A percentile compares a stretch with the other conserved stretches of the same genome.
These are phyloP conservation scores for Diplodia intermedia DNA, from an alignment of 2,329 filamentous ascomycete genomes.

Conservation along the genomic window DNA sequence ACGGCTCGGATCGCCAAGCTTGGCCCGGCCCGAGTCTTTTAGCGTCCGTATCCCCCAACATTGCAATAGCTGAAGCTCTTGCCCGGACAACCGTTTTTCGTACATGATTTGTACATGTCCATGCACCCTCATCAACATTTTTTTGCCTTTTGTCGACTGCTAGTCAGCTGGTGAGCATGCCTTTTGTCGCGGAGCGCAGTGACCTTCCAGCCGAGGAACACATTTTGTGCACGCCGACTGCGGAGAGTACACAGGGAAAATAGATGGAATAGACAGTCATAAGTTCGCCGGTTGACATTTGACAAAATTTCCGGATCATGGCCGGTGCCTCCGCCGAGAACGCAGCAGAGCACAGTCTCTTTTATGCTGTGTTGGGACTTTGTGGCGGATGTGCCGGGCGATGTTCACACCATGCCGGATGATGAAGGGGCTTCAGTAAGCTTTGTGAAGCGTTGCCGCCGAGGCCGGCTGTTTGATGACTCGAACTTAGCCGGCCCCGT, in stretches of 20 bases:
- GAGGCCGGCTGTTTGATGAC: conserved; percentile 25
- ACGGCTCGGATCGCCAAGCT: too few species aligned
- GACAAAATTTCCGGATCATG: neutral
- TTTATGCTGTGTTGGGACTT: neutral
- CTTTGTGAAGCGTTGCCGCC: conserved; percentile 30
- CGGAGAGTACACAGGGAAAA: too few species aligned
- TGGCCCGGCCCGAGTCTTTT: too few species aligned
- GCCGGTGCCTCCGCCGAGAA: neutral
- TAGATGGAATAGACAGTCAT: too few species aligned
- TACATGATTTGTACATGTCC: too few species aligned
- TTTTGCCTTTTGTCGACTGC: conserved; percentile 3
- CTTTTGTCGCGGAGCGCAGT: neutral
- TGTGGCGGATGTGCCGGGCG: neutral
- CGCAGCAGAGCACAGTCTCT: neutral
- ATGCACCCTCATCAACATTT: conserved; percentile 25
- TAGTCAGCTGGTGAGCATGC: neutral
- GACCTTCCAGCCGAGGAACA: too few species aligned
- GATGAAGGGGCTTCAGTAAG: conserved; percentile 28
- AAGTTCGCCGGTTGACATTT: neutral
- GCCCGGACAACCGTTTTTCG: too few species aligned
- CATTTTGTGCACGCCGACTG: neutral
- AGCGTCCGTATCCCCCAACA: too few species aligned
- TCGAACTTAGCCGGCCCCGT: conserved; percentile 23
- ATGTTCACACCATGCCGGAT: conserved; percentile 16
- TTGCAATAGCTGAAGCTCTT: too few species aligned